Percentiles rank a stretch among this genome's conserved stretches.
These are phyloP conservation scores for Lactarius tabidus DNA, from an alignment of 768 basidiomycete genomes.

Conservation along the genomic window DNA sequence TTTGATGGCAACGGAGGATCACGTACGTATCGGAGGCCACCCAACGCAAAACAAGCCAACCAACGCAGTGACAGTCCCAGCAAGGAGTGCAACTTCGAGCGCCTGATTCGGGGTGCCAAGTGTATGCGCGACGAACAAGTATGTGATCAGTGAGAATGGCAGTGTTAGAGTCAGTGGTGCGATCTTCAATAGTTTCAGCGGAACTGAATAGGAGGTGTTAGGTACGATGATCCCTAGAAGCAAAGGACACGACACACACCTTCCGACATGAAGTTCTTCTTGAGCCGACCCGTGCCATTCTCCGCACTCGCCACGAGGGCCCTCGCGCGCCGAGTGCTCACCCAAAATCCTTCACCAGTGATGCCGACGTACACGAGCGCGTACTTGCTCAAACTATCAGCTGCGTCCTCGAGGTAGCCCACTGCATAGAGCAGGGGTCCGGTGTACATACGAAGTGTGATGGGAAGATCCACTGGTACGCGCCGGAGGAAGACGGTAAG, in stretches of 20 bases:
- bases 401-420: conserved; percentile 42
- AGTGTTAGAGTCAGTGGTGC: conserved; percentile 77
- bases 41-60: conserved; percentile 83
- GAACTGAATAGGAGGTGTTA: conserved; percentile 37
- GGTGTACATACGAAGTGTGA: conserved; percentile 39
- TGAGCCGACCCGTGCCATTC: conserved; percentile 40
- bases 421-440: conserved; percentile 41
- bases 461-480: conserved; percentile 51
- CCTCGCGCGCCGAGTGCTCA: conserved; percentile 51
- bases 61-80: conserved; percentile 74
- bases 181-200: conserved; percentile 69
- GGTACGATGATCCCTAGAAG: background rate
- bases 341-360: conserved; percentile 50
- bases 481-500: conserved; percentile 50
- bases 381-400: conserved; percentile 55
- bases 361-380: conserved; percentile 52
- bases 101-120: conserved; percentile 66
- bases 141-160: conserved; percentile 77
- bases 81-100: conserved; percentile 68
- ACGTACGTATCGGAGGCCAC: conserved; percentile 71
- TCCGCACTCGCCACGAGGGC: conserved; percentile 56
- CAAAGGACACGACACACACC: conserved; percentile 40
- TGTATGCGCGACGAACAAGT: conserved; percentile 86
- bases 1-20: background rate
- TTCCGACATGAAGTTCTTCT: conserved; percentile 51